phyloP scores from a whole-genome alignment of 1,139 yeast genomes.

The Saccharomyces hybrid region DNA sequence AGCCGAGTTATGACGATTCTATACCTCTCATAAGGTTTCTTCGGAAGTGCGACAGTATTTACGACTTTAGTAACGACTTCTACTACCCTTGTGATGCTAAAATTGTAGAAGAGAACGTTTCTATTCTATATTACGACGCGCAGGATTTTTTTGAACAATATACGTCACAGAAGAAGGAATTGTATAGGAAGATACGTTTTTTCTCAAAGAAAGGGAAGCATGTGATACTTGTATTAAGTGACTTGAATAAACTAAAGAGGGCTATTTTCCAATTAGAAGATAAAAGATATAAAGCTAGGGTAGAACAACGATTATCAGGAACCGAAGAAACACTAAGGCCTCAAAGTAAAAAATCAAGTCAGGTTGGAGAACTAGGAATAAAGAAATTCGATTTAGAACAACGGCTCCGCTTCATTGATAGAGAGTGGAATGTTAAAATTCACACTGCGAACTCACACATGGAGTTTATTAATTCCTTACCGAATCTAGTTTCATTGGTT shows the following conservation, averaged over 20 bases:
- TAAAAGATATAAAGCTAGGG: constrained; percentile 39
- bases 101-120: constrained; percentile 38
- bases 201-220: constrained; percentile 25
- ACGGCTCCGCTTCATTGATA: constrained; percentile 21
- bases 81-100: constrained; percentile 46
- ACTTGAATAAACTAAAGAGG: constrained; percentile 40
- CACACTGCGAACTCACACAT: constrained; percentile 28
- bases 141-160: constrained; percentile 38
- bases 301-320: constrained; percentile 11
- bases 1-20: constrained; percentile 18
- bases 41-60: constrained; percentile 35
- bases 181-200: constrained; percentile 15
- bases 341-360: constrained; percentile 8
- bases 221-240: constrained; percentile 43
- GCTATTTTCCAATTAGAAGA: constrained; percentile 43
- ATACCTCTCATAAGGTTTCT: constrained; percentile 32
- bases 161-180: constrained; percentile 25
- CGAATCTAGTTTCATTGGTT: constrained; percentile 50
- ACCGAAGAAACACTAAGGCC: constrained; percentile 14
- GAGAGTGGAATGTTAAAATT: constrained; percentile 22
- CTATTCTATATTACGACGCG: constrained; percentile 43
- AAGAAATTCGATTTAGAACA: constrained; percentile 18
- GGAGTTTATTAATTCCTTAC: constrained; percentile 50
- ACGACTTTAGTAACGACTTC: constrained; percentile 40
- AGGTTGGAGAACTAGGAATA: constrained; percentile 13